Evolutionary conservation across 495 filamentous ascomycete genomes (phyloP).

Genomic region (Hypoxylon cercidicola): DNA sequence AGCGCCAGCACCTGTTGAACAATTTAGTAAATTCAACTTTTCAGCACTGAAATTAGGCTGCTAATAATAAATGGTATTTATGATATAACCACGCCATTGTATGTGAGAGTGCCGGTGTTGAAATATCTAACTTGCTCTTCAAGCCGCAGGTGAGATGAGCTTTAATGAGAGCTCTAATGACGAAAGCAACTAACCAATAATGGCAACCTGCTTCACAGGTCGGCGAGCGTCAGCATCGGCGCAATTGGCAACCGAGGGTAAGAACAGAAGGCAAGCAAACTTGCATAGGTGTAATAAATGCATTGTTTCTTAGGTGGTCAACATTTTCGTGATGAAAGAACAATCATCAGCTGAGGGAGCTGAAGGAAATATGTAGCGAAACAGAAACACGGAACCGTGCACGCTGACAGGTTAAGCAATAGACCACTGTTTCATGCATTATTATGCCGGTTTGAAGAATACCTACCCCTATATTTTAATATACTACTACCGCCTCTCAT

Average conservation of each 20-base stretch:
- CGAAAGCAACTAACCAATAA: slow-evolving; percentile 52
- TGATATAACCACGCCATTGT: neutral
- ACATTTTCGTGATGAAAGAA: slow-evolving; percentile 22
- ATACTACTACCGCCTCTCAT: too few relatives aligned
- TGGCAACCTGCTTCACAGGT: slow-evolving; percentile 53
- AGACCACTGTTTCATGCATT: too few relatives aligned
- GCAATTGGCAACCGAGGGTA: neutral
- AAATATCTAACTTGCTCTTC: neutral
- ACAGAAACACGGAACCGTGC: too few relatives aligned
- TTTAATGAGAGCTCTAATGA: neutral
- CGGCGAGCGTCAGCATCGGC: neutral
- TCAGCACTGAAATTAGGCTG: slow-evolving; percentile 16
- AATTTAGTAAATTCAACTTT: slow-evolving; percentile 27
- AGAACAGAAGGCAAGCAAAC: slow-evolving; percentile 10
- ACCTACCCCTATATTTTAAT: too few relatives aligned
- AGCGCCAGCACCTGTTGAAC: slow-evolving; percentile 81
- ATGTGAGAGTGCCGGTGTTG: neutral
- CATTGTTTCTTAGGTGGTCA: slow-evolving; percentile 20
- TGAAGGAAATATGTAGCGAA: too few relatives aligned
- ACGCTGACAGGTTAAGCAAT: too few relatives aligned
- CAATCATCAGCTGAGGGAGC: slow-evolving; percentile 8
- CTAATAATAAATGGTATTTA: neutral
- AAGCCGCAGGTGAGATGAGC: neutral
- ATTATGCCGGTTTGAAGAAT: too few relatives aligned
- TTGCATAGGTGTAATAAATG: slow-evolving; percentile 4